These are phyloP conservation scores for Quercus alba DNA, from an alignment of 306 rosid species.

Conservation along the genomic window DNA sequence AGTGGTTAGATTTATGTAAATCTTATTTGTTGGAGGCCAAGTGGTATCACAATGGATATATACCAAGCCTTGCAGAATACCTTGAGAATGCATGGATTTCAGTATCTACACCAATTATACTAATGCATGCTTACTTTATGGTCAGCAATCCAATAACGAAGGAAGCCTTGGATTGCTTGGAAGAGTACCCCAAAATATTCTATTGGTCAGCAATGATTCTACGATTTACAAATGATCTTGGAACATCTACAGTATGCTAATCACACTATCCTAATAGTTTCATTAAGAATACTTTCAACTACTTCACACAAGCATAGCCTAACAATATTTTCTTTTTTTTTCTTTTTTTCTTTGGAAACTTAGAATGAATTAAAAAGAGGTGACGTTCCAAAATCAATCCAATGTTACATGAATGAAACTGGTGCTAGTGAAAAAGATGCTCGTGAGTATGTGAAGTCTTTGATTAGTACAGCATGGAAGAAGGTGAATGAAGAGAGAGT, in stretches of 20 bases:
- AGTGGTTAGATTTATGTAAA: constrained; percentile 30
- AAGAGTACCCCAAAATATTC: neutral
- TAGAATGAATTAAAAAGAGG: constrained; percentile 18
- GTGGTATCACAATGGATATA: constrained; percentile 22
- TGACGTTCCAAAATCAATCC: constrained; percentile 26
- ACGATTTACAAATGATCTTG: constrained; percentile 26
- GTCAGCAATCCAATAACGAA: neutral
- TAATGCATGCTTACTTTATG: neutral
- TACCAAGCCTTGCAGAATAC: constrained; percentile 23
- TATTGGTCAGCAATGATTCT: neutral
- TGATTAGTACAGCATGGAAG: constrained; percentile 21
- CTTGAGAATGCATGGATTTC: constrained; percentile 32
- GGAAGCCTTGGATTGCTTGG: constrained; percentile 10
- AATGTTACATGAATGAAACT: constrained; percentile 39
- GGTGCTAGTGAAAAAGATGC: constrained; percentile 25
- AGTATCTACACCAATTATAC: neutral
- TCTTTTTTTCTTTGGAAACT: neutral
- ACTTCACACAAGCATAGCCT: neutral
- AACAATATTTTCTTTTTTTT: neutral
- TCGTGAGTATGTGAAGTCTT: neutral
- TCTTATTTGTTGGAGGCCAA: constrained; percentile 15
- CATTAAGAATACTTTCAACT: neutral
- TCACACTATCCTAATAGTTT: neutral
- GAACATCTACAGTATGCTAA: constrained; percentile 11
- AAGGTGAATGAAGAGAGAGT: constrained; percentile 3